Base-by-base conservation (phyloP, 495 filamentous ascomycete species). In the Tricharina praecox region DNA sequence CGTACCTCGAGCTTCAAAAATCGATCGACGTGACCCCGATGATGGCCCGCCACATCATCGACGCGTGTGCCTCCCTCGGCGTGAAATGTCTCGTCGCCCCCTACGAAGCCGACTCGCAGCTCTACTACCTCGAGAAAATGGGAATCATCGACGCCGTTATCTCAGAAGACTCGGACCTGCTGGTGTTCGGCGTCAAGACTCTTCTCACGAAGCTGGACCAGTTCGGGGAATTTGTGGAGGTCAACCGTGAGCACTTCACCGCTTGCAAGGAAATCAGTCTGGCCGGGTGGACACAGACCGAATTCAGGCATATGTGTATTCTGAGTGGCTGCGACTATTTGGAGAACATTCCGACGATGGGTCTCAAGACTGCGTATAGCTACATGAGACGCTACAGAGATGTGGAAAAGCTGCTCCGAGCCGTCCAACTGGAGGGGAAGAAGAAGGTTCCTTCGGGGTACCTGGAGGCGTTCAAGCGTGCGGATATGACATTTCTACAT, bases 281-380 rank as follows among this genome's bases (percentile, higher is more conserved):
- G 15, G 78, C 83, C 10, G 88, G 86, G 11, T 99, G 90, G 88
- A 80, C 82, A 2, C 85, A 95, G 63, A 69, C 67, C 4, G 82
- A 95, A 47, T 99, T 99, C 55, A 72, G 92, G 39, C 77, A 71
- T 18, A 99, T 99, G 92, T 85, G 87, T 42, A 96, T 99, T 45
- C 60, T 99, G 18, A 93, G 85, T 61, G 92, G 92, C n/a, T 99
- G 92, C 63, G 92, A 99, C 61, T 99, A 99, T 63, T 71, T 96
- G 41, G 69, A 77, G 4, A 80, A 77, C 53, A 82, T 96, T 50
- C 75, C 72, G 33, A 80, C 77, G 38, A 75, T 99, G 71, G 92
- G 92, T 2, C 62, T 99, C 38, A 94, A 93, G 64, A 95, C 85
- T 19, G 92, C 92, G 1, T 80, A 99, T 57, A 74, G 85, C 25